A percentile compares a stretch with the other conserved stretches of the same genome.
These are phyloP conservation scores for Coemansia sp. DNA, from an alignment of 192 early-diverging fungal species.

Conservation along the genomic window DNA sequence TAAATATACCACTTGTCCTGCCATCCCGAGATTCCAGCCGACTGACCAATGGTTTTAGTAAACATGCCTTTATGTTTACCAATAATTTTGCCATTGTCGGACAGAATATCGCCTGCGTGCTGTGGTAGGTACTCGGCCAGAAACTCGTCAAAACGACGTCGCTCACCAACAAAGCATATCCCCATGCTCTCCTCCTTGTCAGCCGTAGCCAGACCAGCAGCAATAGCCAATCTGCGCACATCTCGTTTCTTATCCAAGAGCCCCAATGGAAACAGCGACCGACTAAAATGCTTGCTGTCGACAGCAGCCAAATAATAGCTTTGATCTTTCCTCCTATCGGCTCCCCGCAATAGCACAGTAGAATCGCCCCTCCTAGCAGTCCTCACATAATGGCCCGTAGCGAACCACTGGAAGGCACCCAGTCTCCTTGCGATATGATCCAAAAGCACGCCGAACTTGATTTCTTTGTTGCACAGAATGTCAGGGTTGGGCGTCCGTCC, in stretches of 20 bases:
- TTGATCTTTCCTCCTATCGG: slow-evolving; percentile 85
- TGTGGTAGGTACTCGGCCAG: slow-evolving; percentile 60
- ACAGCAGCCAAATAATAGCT: slow-evolving; percentile 87
- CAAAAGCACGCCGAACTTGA: slow-evolving; percentile 93
- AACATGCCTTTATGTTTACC: slow-evolving; percentile 63
- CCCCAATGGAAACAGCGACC: slow-evolving; percentile 82
- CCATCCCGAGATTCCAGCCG: slow-evolving; percentile 62
- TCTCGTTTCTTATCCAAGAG: slow-evolving; percentile 60
- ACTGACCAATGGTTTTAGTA: slow-evolving; percentile 81
- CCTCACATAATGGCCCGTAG: slow-evolving; percentile 65
- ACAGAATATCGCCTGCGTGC: slow-evolving; percentile 45
- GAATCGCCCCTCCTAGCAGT: neutral
- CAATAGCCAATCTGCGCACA: slow-evolving; percentile 68
- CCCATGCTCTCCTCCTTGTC: slow-evolving; percentile 90
- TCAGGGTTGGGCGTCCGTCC: slow-evolving; percentile 93
- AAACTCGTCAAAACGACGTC: slow-evolving; percentile 73
- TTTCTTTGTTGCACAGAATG: slow-evolving; percentile 81
- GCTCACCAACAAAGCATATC: slow-evolving; percentile 92
- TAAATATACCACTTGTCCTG: slow-evolving; percentile 73
- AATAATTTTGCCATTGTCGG: slow-evolving; percentile 29
- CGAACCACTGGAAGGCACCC: slow-evolving; percentile 47
- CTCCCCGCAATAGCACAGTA: slow-evolving; percentile 29
- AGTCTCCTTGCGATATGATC: slow-evolving; percentile 40
- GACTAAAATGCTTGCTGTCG: slow-evolving; percentile 5
- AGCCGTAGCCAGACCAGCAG: slow-evolving; percentile 57